These are phyloP conservation scores for Linnemannia elongata DNA, from an alignment of 192 early-diverging fungal species.

Conservation along the genomic window DNA sequence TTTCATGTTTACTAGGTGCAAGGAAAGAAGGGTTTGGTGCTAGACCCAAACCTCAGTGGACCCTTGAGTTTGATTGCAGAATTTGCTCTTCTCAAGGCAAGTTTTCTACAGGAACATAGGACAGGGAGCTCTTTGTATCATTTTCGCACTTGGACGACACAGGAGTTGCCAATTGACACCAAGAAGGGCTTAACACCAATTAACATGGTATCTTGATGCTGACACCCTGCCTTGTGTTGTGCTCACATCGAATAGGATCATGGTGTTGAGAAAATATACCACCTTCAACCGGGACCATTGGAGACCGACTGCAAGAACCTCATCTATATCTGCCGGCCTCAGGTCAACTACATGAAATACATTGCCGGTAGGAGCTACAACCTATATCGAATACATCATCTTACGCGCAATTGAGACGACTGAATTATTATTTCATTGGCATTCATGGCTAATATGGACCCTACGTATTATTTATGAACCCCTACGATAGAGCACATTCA, in stretches of 20 bases:
- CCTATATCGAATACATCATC: background rate
- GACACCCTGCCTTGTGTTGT: background rate
- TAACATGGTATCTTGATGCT: background rate
- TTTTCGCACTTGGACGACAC: background rate
- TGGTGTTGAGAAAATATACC: constrained; percentile 95
- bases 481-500: constrained; percentile 35
- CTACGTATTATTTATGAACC: background rate
- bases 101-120: background rate
- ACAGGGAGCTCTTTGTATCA: background rate
- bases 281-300: constrained; percentile 75
- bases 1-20: constrained; percentile 69
- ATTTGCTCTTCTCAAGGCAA: constrained; percentile 86
- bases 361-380: constrained; percentile 74
- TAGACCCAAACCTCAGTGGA: constrained; percentile 88
- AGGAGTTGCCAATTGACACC: too few species aligned
- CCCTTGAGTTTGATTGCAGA: constrained; percentile 91
- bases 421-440: background rate
- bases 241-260: constrained; percentile 76
- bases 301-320: constrained; percentile 81
- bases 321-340: constrained; percentile 89
- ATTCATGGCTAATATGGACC: background rate
- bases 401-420: background rate
- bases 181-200: too few species aligned
- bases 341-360: constrained; percentile 82
- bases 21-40: constrained; percentile 90